Evolutionary conservation across 1,139 yeast genomes (phyloP), one percentile per base, ranked within the genome.

Genomic region (Saccharomyces hybrid): DNA sequence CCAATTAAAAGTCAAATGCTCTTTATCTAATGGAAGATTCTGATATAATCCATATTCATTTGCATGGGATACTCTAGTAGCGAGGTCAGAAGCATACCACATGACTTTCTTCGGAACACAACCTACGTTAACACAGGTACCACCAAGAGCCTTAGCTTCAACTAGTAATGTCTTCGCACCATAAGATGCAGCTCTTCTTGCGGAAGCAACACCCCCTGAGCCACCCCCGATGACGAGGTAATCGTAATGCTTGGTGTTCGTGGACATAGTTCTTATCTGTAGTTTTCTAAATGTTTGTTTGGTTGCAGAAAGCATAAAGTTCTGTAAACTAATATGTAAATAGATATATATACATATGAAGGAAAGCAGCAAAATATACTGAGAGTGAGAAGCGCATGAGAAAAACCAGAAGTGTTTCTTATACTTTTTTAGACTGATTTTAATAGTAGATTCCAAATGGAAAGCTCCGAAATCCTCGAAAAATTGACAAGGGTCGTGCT

Each of bases 51-150:
- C 96, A 68, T 93, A 93, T 58, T 86, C 88, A 60, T 79, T 76
- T 59, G 96, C 93, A 54, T 88, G 86, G 53, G 77, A 75, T 61
- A 85, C 76, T 66, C 82, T 83, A 59, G 82, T 81, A 25, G 97
- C 97, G 71, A 88, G 74, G 64, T 90, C 96, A 34, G 93, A 84
- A 23, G 97, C 96, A 62, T 90, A 84, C 99, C 99, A 93, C 98
- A 93, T 91, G 51, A 95, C 90, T 71, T 93, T 93, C 78, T 93
- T 93, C 49, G 99, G 99, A 42, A 93, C 99, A 78, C 99, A 93
- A 16, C 99, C 99, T 48, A 91, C 99, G 70, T 95, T 95, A 61
- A 95, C 99, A 79, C 99, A 93, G 50, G 99, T 95, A 47, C 99
- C 99, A 55, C 99, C 99, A 72, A 95, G 79, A 56, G 76, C 83